Conservation (phyloP, 176 grass and related monocot species). For the Pharus latifolius region DNA sequence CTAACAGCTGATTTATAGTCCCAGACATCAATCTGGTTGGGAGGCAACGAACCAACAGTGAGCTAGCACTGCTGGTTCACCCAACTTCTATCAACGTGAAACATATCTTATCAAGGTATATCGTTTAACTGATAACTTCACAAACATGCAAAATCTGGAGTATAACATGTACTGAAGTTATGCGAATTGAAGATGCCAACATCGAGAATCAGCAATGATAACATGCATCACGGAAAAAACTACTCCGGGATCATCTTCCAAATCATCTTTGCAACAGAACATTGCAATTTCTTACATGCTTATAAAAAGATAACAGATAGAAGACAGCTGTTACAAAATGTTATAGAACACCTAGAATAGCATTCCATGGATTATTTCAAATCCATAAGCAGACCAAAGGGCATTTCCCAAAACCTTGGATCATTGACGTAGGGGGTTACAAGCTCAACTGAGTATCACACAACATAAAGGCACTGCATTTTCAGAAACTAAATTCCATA, state of each 20-base stretch:
- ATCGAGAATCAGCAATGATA: neutral
- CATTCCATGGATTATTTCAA: neutral
- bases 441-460: no score
- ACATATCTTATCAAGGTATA: no score
- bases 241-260: neutral
- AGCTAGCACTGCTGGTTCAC: no score
- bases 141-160: neutral
- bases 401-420: no score
- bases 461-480: no score
- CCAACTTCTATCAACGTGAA: no score
- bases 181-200: neutral
- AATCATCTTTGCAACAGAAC: neutral
- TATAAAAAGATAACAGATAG: neutral
- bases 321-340: neutral
- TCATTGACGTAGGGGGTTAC: no score
- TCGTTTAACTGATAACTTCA: no score
- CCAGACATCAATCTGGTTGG: neutral
- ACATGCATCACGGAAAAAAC: neutral
- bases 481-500: no score
- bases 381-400: neutral
- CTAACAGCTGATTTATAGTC: neutral
- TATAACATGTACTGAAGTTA: neutral
- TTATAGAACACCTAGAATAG: neutral
- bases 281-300: neutral
- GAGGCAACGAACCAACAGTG: neutral